Percentiles rank a stretch among this genome's conserved stretches.
Evolutionary conservation across 2,329 filamentous ascomycete species (phyloP).

Genomic region (Fusarium sp.): DNA sequence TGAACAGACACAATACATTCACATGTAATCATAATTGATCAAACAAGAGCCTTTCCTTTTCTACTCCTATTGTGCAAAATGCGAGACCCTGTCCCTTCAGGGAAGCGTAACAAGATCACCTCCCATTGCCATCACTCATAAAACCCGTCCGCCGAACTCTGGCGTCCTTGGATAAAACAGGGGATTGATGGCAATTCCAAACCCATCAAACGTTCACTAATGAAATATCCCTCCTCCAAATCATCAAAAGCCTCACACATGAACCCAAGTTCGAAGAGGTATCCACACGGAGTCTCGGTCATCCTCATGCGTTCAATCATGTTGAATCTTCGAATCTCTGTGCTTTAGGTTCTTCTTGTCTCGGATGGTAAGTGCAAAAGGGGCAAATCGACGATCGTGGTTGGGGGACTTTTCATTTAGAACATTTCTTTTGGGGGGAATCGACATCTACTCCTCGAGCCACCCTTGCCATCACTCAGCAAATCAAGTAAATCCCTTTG

Average conservation of each 20-base stretch:
- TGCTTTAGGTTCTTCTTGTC: conserved; percentile 50
- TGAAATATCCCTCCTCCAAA: conserved; percentile 10
- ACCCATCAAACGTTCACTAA: conserved; percentile 16
- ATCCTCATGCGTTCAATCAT: conserved; percentile 44
- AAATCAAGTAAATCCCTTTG: conserved; percentile 62
- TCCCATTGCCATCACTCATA: conserved; percentile 44
- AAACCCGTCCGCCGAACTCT: conserved; percentile 39
- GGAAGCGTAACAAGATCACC: conserved; percentile 48
- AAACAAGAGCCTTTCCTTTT: conserved; percentile 52
- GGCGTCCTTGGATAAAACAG: conserved; percentile 42
- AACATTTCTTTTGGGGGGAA: conserved; percentile 48
- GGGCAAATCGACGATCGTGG: conserved; percentile 46
- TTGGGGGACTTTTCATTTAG: conserved; percentile 48
- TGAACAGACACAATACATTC: conserved; percentile 1
- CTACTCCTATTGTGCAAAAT: conserved; percentile 53
- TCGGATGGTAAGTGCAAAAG: conserved; percentile 38
- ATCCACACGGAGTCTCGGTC: conserved; percentile 39
- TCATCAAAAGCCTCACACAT: conserved; percentile 14
- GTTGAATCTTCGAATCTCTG: conserved; percentile 46
- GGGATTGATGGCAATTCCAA: conserved; percentile 12
- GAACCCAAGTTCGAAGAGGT: conserved; percentile 13
- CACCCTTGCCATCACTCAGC: conserved; percentile 59
- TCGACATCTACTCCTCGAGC: conserved; percentile 50
- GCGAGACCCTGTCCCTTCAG: conserved; percentile 48
- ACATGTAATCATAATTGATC: conserved; percentile 36